These are phyloP conservation scores for Penicillium steckii DNA, from an alignment of 495 filamentous ascomycete genomes.

Conservation along the genomic window DNA sequence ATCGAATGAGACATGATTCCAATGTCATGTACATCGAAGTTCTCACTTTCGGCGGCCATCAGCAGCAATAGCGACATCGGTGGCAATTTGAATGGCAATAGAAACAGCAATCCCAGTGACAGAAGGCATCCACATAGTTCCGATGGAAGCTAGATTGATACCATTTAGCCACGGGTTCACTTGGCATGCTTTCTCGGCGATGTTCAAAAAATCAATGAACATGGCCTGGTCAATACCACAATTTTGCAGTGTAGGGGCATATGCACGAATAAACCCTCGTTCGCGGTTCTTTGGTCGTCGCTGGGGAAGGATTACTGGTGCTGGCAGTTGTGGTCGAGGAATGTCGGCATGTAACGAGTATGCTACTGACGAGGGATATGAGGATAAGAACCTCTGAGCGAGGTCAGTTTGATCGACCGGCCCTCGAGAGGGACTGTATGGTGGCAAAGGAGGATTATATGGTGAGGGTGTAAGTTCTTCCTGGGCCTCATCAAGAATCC, in stretches of 20 bases:
- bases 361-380: neutral
- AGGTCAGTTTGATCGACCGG: neutral
- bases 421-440: neutral
- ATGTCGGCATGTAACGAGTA: neutral
- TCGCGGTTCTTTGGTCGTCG: slow-evolving; percentile 29
- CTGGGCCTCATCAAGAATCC: slow-evolving; percentile 52
- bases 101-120: slow-evolving; percentile 45
- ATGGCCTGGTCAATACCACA: slow-evolving; percentile 50
- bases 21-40: neutral
- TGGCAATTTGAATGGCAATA: slow-evolving; percentile 39
- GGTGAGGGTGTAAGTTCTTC: slow-evolving; percentile 19
- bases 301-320: slow-evolving; percentile 36
- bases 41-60: slow-evolving; percentile 33
- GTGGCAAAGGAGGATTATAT: neutral
- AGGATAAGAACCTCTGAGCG: neutral
- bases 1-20: neutral
- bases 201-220: slow-evolving; percentile 55
- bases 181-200: slow-evolving; percentile 42
- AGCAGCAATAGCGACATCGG: slow-evolving; percentile 44
- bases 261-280: slow-evolving; percentile 38
- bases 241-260: slow-evolving; percentile 50
- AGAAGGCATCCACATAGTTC: slow-evolving; percentile 37
- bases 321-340: slow-evolving; percentile 28
- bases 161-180: slow-evolving; percentile 36
- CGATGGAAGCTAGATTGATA: slow-evolving; percentile 43